Percentiles rank a stretch among this genome's conserved stretches.
phyloP scores from a whole-genome alignment of 2,329 filamentous ascomycete species.

The Nemania diffusa region DNA sequence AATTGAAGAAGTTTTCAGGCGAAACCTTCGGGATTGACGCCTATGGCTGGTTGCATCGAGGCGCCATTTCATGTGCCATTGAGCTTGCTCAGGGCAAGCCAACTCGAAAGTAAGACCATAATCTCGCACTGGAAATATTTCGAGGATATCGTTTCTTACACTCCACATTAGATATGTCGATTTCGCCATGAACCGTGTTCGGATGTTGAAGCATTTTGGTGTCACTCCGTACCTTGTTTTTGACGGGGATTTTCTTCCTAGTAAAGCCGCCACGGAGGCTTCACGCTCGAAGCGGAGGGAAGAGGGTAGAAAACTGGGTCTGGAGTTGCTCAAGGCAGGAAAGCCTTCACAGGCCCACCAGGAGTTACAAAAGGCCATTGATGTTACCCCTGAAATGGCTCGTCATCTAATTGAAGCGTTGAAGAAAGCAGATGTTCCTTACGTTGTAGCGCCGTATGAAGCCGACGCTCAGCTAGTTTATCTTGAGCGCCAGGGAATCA shows the following conservation, averaged over 20 bases:
- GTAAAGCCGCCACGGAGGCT: constrained; percentile 88
- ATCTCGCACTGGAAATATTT: not conserved
- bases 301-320: constrained; percentile 77
- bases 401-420: constrained; percentile 89
- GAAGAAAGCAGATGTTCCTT: constrained; percentile 81
- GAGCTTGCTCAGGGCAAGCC: constrained; percentile 90
- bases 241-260: constrained; percentile 93
- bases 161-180: constrained; percentile 78
- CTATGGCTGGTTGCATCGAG: constrained; percentile 98
- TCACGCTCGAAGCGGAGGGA: constrained; percentile 79
- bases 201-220: constrained; percentile 93
- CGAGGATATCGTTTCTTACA: constrained; percentile 9
- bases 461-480: constrained; percentile 97
- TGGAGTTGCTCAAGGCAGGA: constrained; percentile 84
- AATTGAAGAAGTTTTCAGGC: constrained; percentile 86
- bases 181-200: constrained; percentile 88
- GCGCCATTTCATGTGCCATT: constrained; percentile 87
- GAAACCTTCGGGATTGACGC: constrained; percentile 94
- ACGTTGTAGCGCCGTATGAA: constrained; percentile 96
- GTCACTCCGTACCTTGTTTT: constrained; percentile 96
- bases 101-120: constrained; percentile 77
- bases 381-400: constrained; percentile 97
- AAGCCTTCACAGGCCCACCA: constrained; percentile 81
- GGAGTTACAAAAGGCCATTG: constrained; percentile 93
- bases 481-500: constrained; percentile 84